A percentile compares a stretch with the other conserved stretches of the same genome.
These are phyloP conservation scores for Plenodomus biglobosus DNA, from an alignment of 2,329 filamentous ascomycete species.

Conservation along the genomic window DNA sequence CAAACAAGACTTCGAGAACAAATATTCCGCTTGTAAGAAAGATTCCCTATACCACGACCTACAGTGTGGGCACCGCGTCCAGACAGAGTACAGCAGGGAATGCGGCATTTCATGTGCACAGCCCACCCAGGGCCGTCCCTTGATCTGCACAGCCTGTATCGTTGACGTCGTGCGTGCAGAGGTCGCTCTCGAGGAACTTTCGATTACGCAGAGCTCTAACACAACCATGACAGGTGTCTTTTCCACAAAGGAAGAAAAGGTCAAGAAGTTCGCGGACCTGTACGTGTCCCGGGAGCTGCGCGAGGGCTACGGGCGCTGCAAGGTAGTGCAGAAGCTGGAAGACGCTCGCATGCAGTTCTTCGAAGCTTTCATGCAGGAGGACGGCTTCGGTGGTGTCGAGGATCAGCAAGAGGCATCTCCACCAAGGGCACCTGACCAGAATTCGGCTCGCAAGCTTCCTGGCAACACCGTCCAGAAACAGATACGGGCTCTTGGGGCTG, in stretches of 20 bases:
- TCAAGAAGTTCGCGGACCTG: constrained; percentile 3
- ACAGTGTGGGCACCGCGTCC: constrained; percentile 8
- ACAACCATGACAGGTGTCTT: constrained; percentile 1
- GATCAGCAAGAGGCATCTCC: constrained; percentile 1
- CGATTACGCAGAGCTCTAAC: constrained; percentile 1
- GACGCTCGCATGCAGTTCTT: constrained; percentile 12
- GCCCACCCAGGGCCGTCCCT: constrained; percentile 4
- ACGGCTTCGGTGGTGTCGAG: constrained; percentile 8
- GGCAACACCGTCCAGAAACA: too few relatives aligned
- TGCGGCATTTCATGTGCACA: constrained; percentile 8
- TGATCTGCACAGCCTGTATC: constrained; percentile 7
- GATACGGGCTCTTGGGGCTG: too few relatives aligned
- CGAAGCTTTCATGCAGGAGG: constrained; percentile 9
- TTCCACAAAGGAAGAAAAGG: background rate
- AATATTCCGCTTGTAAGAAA: constrained; percentile 10
- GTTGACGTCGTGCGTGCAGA: constrained; percentile 9
- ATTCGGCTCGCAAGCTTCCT: constrained; percentile 6
- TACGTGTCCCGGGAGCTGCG: constrained; percentile 4
- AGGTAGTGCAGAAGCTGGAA: constrained; percentile 7
- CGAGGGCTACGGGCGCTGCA: constrained; percentile 5
- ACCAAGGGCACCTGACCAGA: constrained; percentile 1
- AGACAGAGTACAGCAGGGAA: constrained; percentile 9
- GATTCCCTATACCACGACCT: constrained; percentile 9
- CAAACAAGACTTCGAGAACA: constrained; percentile 10
- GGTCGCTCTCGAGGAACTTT: constrained; percentile 9